Conservation (phyloP, 2,329 filamentous ascomycete species). For the Fusarium cyanostomum region DNA sequence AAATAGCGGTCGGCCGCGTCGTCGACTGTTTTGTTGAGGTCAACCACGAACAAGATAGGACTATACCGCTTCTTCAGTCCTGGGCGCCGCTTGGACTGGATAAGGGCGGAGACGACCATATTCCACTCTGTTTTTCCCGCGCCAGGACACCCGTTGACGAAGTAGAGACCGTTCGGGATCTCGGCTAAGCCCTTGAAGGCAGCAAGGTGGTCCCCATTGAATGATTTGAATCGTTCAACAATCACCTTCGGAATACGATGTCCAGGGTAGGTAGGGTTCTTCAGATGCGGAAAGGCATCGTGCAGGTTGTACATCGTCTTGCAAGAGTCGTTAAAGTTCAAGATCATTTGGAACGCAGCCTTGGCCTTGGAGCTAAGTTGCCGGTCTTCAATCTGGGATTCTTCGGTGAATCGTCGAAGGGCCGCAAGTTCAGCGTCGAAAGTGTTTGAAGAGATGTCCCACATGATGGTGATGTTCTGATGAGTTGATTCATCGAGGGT, state of each 20-base stretch:
- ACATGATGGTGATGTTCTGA: constrained; percentile 42
- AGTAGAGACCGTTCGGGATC: constrained; percentile 55
- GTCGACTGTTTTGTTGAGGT: constrained; percentile 59
- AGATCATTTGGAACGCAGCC: constrained; percentile 48
- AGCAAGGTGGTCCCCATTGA: constrained; percentile 51
- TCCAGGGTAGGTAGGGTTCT: constrained; percentile 33
- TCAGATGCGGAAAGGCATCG: constrained; percentile 47
- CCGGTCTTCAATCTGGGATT: constrained; percentile 28
- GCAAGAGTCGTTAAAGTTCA: constrained; percentile 40
- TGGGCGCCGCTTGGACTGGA: constrained; percentile 45
- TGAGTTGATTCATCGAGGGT: constrained; percentile 18
- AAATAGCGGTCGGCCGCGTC: constrained; percentile 56
- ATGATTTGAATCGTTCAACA: constrained; percentile 43
- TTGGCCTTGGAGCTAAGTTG: constrained; percentile 13
- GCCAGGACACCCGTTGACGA: constrained; percentile 59
- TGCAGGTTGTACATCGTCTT: constrained; percentile 41
- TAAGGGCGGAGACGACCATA: constrained; percentile 52
- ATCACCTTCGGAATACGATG: constrained; percentile 41
- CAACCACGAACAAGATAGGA: constrained; percentile 57
- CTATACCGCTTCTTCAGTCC: constrained; percentile 31
- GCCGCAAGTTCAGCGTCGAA: constrained; percentile 49
- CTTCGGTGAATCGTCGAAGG: constrained; percentile 37
- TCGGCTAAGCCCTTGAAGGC: constrained; percentile 49
- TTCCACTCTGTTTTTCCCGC: constrained; percentile 60
- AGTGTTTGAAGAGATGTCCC: constrained; percentile 42